Evolutionary conservation across 2,329 filamentous ascomycete species (phyloP).

Genomic region (Pseudopyricularia javanii): DNA sequence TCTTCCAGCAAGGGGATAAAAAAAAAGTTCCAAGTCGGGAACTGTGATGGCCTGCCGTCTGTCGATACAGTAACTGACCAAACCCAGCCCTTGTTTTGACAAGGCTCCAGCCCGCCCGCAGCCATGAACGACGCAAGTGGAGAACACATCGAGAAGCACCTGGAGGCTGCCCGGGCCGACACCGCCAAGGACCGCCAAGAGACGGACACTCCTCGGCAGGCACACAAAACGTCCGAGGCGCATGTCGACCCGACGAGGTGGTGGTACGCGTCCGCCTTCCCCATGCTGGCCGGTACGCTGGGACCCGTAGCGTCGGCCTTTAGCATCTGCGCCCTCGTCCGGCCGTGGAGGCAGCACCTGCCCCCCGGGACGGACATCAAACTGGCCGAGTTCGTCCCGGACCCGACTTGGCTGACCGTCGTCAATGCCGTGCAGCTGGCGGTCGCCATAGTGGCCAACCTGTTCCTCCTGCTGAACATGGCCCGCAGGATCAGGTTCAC

Average conservation of each 20-base stretch:
- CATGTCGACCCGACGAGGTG: slow-evolving; percentile 21
- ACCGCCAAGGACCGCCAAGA: neutral
- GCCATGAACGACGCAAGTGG: slow-evolving; percentile 16
- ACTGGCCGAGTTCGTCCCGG: slow-evolving; percentile 39
- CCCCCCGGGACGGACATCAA: slow-evolving; percentile 31
- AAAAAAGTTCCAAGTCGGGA: too few species aligned
- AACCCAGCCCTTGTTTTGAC: too few species aligned
- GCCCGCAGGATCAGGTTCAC: slow-evolving; percentile 67
- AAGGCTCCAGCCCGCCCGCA: neutral
- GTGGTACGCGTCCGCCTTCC: slow-evolving; percentile 57
- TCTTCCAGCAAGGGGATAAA: too few species aligned
- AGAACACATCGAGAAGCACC: slow-evolving; percentile 13
- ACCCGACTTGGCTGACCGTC: slow-evolving; percentile 63
- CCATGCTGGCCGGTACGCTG: slow-evolving; percentile 71
- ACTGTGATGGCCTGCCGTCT: too few species aligned
- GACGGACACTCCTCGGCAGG: neutral
- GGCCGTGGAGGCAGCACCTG: slow-evolving; percentile 58
- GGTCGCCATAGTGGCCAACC: slow-evolving; percentile 66
- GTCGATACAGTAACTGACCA: too few species aligned
- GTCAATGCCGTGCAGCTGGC: slow-evolving; percentile 69
- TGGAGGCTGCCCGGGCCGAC: slow-evolving; percentile 15
- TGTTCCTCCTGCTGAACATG: slow-evolving; percentile 80
- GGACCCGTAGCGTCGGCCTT: slow-evolving; percentile 81
- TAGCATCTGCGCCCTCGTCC: slow-evolving; percentile 75
- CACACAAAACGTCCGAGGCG: neutral